phyloP scores from a whole-genome alignment of 1,139 yeast species.

The Saccharomyces hybrid region DNA sequence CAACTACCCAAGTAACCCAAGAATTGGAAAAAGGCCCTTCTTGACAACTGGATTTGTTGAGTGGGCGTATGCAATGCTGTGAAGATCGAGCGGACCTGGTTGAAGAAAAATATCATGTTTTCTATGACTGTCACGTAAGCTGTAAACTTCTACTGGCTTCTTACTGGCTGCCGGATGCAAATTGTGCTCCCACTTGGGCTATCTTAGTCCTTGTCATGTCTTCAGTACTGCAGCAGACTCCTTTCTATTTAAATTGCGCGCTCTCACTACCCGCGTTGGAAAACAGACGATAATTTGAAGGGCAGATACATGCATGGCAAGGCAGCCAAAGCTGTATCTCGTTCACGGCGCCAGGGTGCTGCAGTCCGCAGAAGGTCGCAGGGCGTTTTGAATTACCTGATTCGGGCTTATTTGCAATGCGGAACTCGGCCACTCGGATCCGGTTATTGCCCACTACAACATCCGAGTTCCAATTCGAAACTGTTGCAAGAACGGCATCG shows the following conservation, averaged over 20 bases:
- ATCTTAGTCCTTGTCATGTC: not conserved
- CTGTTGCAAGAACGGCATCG: not conserved
- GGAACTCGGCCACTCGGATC: not conserved
- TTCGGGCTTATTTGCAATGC: not conserved
- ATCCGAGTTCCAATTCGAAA: not conserved
- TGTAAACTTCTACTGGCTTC: not conserved
- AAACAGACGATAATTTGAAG: not conserved
- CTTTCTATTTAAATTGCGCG: not conserved
- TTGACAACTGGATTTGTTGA: constrained; percentile 28
- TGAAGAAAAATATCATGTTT: constrained; percentile 24
- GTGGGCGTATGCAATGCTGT: constrained; percentile 24
- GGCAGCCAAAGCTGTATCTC: not conserved
- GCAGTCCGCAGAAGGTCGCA: not conserved
- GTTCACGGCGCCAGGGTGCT: not conserved
- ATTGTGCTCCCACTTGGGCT: not conserved
- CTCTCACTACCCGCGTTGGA: not conserved
- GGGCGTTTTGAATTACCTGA: not conserved
- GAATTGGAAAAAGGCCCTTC: constrained; percentile 31
- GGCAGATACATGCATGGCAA: not conserved
- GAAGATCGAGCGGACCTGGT: constrained; percentile 27
- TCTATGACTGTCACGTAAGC: not conserved
- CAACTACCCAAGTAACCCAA: constrained; percentile 32
- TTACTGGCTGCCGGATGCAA: not conserved
- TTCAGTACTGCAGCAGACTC: not conserved
- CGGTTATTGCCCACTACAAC: not conserved